Conservation (phyloP, 1,284 basidiomycete species). For the Athelia psychrophila region DNA sequence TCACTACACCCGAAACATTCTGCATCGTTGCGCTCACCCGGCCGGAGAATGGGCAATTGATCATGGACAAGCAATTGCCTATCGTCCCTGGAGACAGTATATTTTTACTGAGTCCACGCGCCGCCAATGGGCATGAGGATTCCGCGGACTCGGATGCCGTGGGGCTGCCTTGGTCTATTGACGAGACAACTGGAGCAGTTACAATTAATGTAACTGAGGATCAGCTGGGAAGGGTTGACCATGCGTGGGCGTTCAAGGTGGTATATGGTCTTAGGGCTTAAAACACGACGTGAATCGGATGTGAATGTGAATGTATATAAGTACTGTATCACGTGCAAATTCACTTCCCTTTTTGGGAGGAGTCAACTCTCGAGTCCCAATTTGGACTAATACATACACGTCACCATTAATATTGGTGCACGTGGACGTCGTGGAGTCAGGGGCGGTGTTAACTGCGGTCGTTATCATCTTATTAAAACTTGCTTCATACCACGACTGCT, state of each 20-base stretch:
- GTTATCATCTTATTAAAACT: too few species aligned
- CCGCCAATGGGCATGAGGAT: conserved; percentile 1
- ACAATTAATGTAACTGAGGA: conserved; percentile 29
- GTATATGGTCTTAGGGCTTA: too few species aligned
- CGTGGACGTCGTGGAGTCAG: too few species aligned
- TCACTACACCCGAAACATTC: conserved; percentile 46
- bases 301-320: too few species aligned
- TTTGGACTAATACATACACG: too few species aligned
- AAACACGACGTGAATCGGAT: too few species aligned
- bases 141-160: neutral
- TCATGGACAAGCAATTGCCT: conserved; percentile 42
- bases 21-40: conserved; percentile 46
- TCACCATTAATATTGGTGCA: too few species aligned
- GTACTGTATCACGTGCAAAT: too few species aligned
- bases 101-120: conserved; percentile 33
- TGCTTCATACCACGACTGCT: too few species aligned
- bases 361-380: too few species aligned
- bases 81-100: conserved; percentile 42
- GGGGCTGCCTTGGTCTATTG: conserved; percentile 17
- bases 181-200: conserved; percentile 20
- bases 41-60: conserved; percentile 30
- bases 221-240: conserved; percentile 26
- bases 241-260: conserved; percentile 45
- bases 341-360: too few species aligned
- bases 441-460: too few species aligned